Evolutionary conservation across 257 asterid species (phyloP), one percentile per base, ranked within the genome.

Genomic region (Solanum sejunctum): DNA sequence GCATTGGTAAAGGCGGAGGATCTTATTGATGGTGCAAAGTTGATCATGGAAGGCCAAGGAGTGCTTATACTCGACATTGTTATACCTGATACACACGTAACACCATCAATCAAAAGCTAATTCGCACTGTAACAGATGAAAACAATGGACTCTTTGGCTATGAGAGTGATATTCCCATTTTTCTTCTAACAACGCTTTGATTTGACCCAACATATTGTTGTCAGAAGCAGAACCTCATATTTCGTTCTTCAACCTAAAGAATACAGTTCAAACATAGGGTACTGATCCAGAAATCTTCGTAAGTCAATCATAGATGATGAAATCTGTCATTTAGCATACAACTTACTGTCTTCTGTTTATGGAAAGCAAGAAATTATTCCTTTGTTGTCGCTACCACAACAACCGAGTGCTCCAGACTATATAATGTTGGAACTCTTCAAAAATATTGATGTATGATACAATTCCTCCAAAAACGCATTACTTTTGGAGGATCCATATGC

Each of bases 51-150:
- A 12, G 86, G 26, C 0, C 87, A 80, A 58, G 86, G 83, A 20
- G 86, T 60, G 77, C 58, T 69, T 45, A 88, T 69, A 47, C 57
- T 73, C 11, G 87, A 85, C 91, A 89, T 88, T 13, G 17, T 70
- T 78, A 52, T 17, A 78, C 83, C 83, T 78, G 83, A 21, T 8
- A 28, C 28, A 78, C 1, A 1, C 80, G 28, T 1, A 78, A 28
- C 49, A 4, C 12, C 28, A 52, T 78, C 83, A 78, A 0, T 28
- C 28, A 4, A 58, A 41, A 70, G 11, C 64, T 26, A 0, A 16
- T 20, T 26, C 63, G 45, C 47, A 10, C 26, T 77, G 21, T 28
- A 41, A 70, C 47, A 9, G 26, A 58, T 58, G 6, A 58, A 57
- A 57, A 67, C 18, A 69, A 4, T 69, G 1, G 32, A 23, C 5